Evolutionary conservation across 2,329 filamentous ascomycete species (phyloP), one percentile per base, ranked within the genome.

Genomic region (Eurotiales sp.): DNA sequence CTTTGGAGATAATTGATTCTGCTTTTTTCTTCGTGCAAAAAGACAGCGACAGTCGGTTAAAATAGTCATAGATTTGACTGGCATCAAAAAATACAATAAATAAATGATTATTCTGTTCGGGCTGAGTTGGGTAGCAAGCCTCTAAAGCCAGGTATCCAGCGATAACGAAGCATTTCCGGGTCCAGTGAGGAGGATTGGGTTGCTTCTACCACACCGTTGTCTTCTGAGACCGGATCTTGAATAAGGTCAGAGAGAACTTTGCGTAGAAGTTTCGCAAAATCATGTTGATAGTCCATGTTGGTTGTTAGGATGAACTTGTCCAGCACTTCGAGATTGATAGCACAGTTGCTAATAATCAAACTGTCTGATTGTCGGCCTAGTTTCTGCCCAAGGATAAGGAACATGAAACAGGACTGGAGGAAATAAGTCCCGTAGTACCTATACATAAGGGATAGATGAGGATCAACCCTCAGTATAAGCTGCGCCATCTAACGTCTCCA

Each of bases 141-240:
- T 25, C 27, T 43, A 10, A 43, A 43, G 15, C 40, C 40, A 21
- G 40, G 40, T 15, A 29, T 29, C 40, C 40, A 43, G 40, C 40
- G 40, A n/a, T 43, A 43, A 29, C 40, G 40, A 29, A 43, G 40
- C 40, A 43, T 43, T 43, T 43, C 40, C 22, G 40, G 40, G 23
- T 43, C 40, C 10, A 43, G 29, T 6, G 40, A 43, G 2, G 40
- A 22, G n/a, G n/a, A n/a, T n/a, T 42, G 39, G 3, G 19, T 23
- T 3, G 14, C 14, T 14, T 42, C 23, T 19, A 27, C 11, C n/a
- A 43, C 10, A 8, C 17, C 40, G 10, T 8, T 3, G 2, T 29
- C 40, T 43, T 29, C n/a, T 17, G 23, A 29, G 8, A n/a, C 23
- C 22, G 40, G 40, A 21, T 43, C 14, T 29, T 43, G 40, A 29